Base-by-base conservation (phyloP, 179 eudicot genomes). In the Patellifolia procumbens region DNA sequence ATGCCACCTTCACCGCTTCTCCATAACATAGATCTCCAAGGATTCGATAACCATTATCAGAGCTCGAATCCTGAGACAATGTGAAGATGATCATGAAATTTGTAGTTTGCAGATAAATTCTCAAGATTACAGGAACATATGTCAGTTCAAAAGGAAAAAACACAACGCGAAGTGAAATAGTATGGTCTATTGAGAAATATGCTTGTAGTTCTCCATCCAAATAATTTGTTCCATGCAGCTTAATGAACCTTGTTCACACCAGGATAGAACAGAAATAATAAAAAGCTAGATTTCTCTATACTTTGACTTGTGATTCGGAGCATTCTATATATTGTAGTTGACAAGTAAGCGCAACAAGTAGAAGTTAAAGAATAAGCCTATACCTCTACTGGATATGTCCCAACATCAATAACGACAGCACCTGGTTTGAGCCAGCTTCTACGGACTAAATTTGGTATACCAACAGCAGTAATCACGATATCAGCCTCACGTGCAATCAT, bases 361-460 rank as follows among this genome's bases (percentile, higher is more conserved):
- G 15, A 56, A 35, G 37, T 52, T 51, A 20, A 7, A 37, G 46
- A 35, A 28, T 24, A 55, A 66, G 63, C 45, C 10, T 20, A 43
- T 81, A 91, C 98, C 97, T 93, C 93, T 16, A 89, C 46, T 16
- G 97, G 97, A 79, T 74, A 77, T 28, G 91, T 93, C 72, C 98
- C 98, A 66, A 93, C 93, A 75, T 93, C 98, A 80, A 93, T 65
- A 17, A 93, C 91, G 71, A 89, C 86, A 34, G 92, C 94, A 74
- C 95, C 97, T 28, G 86, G 91, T 79, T 93, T 93, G 56, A 93
- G 79, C 98, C 98, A 93, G 80, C 86, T 89, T 58, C 89, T 86
- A 39, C 92, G 94, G 46, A 93, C 98, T 76, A 93, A 81, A 87
- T 90, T 88, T 3, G 98, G 97, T 31, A 87, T 78, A 74, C 98